Evolutionary conservation across 179 eudicot genomes (phyloP), one percentile per base, ranked within the genome.

Genomic region (Patellifolia procumbens): DNA sequence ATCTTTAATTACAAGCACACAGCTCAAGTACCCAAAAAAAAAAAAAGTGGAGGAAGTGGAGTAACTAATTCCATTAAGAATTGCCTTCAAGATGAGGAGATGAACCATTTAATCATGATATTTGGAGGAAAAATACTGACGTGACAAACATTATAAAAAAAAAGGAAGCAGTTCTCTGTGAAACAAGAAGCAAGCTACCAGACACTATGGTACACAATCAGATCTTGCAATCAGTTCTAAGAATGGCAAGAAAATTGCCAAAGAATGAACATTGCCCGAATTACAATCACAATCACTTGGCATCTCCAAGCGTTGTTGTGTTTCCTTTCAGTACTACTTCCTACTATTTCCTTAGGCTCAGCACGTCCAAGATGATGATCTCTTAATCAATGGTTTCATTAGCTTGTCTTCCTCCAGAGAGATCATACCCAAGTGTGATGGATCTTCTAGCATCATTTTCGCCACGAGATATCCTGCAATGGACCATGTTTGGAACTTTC

Each of bases 391-490:
- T 39, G 93, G 93, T 77, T 89, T 88, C 86, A 82, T 85, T 63
- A 88, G 82, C 82, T 83, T 89, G 78, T 87, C 92, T 68, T 89
- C 92, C 80, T 89, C 92, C 46, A 86, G 80, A 19, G 92, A 83
- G 70, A 89, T 72, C 93, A 89, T 88, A 56, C 89, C 91, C 80
- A 89, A 78, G 78, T 89, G 93, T 0, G 93, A 89, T 17, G 93
- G 93, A 77, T 89, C 93, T 74, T 89, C 93, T 45, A 89, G 84
- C 93, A 89, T 88, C 93, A 88, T 90, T 76, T 90, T 90, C 28
- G 93, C 89, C 73, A 90, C 93, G n/a, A 90, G 81, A 77, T 88
- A 90, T 29, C 93, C 91, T 8, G 91, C 93, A 75, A 90, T 84
- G 1, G 93, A 90, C 93, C 93, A 90, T 34, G 93, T 90, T 72